Conservation (phyloP, 2,329 filamentous ascomycete species). For the Colletotrichum sublineola region DNA sequence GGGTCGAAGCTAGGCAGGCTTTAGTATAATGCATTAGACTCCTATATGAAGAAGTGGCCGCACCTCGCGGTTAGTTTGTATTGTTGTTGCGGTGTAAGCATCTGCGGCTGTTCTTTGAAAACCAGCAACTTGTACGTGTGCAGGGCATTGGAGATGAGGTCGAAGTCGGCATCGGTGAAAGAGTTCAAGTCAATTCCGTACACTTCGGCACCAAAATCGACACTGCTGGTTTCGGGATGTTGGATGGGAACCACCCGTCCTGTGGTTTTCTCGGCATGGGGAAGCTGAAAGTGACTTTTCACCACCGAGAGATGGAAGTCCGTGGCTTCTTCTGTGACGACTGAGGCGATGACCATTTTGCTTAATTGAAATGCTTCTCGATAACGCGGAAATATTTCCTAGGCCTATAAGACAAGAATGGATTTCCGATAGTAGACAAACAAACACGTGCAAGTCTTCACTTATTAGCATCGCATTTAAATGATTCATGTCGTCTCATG, state of each 20-base stretch:
- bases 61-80: conserved; percentile 51
- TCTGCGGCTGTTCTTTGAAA: conserved; percentile 57
- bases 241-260: conserved; percentile 47
- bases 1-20: conserved; percentile 7
- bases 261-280: conserved; percentile 45
- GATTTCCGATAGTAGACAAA: background rate
- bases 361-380: background rate
- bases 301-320: conserved; percentile 40
- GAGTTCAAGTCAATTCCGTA: conserved; percentile 54
- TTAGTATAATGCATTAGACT: conserved; percentile 50
- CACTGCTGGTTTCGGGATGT: conserved; percentile 47
- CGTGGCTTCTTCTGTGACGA: conserved; percentile 44
- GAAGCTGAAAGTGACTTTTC: conserved; percentile 45
- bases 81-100: conserved; percentile 57
- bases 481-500: background rate
- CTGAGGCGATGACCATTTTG: conserved; percentile 46
- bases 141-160: conserved; percentile 54
- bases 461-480: background rate
- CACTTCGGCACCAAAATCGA: conserved; percentile 54
- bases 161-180: conserved; percentile 52
- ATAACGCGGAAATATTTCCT: background rate
- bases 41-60: background rate
- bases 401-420: background rate
- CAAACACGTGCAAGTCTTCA: background rate
- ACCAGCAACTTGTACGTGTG: conserved; percentile 60